Evolutionary conservation across 2,329 filamentous ascomycete species (phyloP).

Genomic region (Fusarium phyllophilum): DNA sequence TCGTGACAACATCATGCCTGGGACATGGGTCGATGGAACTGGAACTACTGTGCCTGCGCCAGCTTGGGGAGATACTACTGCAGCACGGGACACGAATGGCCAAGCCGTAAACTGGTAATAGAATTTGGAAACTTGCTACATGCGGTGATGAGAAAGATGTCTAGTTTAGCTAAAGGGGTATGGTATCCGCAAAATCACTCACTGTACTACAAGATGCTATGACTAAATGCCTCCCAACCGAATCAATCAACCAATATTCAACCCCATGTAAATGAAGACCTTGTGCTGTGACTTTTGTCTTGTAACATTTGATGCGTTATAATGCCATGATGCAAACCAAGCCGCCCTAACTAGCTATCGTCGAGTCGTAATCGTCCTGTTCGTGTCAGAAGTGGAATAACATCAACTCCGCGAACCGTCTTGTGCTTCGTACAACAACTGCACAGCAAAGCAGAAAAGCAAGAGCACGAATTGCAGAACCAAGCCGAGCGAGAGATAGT

Average conservation of each 20-base stretch:
- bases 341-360: constrained; percentile 16
- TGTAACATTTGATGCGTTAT: constrained; percentile 5
- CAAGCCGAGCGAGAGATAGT: constrained; percentile 33
- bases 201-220: constrained; percentile 23
- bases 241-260: not conserved
- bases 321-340: constrained; percentile 13
- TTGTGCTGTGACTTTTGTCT: not conserved
- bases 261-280: not conserved
- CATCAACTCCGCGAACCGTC: constrained; percentile 10
- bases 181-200: constrained; percentile 36
- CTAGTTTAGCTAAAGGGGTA: constrained; percentile 21
- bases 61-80: constrained; percentile 46
- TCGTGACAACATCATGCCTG: constrained; percentile 48
- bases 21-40: constrained; percentile 41
- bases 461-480: constrained; percentile 27
- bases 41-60: not conserved
- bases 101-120: constrained; percentile 24
- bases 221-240: constrained; percentile 7
- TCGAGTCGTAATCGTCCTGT: constrained; percentile 21
- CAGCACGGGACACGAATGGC: constrained; percentile 48
- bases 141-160: constrained; percentile 16
- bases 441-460: constrained; percentile 20
- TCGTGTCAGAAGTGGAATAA: constrained; percentile 23
- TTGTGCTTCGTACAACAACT: constrained; percentile 16
- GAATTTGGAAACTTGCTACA: constrained; percentile 10